These are phyloP conservation scores for Aspergillus flavus DNA, from an alignment of 2,329 filamentous ascomycete species.

Conservation along the genomic window DNA sequence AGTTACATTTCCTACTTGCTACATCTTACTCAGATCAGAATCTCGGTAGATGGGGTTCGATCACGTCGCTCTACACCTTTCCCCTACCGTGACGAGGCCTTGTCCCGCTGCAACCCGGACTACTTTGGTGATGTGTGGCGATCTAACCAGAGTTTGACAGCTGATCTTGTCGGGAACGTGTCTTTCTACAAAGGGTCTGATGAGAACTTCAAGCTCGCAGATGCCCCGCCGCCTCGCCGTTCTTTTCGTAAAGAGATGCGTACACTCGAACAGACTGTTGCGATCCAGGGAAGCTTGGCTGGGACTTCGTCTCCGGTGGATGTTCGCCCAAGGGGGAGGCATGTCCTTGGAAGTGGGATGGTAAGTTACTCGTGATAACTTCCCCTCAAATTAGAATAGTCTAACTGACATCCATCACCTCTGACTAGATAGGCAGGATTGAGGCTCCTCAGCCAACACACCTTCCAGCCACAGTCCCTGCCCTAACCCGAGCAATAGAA, in stretches of 20 bases:
- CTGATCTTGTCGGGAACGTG: slow-evolving; percentile 11
- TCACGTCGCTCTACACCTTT: slow-evolving; percentile 13
- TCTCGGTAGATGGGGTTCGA: slow-evolving; percentile 11
- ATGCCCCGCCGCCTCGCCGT: slow-evolving; percentile 5
- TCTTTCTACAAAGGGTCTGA: slow-evolving; percentile 13
- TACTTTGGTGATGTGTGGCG: slow-evolving; percentile 25
- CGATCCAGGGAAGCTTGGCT: background rate
- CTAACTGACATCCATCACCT: background rate
- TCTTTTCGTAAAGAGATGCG: slow-evolving; percentile 14
- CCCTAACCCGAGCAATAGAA: background rate
- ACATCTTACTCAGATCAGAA: slow-evolving; percentile 19
- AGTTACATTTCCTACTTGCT: slow-evolving; percentile 17
- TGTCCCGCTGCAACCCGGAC: slow-evolving; percentile 15
- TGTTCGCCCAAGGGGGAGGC: background rate
- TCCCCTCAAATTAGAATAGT: background rate
- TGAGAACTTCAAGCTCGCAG: slow-evolving; percentile 1
- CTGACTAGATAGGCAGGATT: background rate
- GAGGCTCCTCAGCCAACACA: background rate
- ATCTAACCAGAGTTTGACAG: slow-evolving; percentile 13
- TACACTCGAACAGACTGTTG: background rate
- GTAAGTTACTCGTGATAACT: background rate
- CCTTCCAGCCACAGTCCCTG: background rate
- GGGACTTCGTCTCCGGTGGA: background rate
- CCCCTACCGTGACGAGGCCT: slow-evolving; percentile 11
- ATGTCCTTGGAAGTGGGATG: background rate